Conservation (phyloP, 495 filamentous ascomycete genomes). For the Hypomontagnella submonticulosa region DNA sequence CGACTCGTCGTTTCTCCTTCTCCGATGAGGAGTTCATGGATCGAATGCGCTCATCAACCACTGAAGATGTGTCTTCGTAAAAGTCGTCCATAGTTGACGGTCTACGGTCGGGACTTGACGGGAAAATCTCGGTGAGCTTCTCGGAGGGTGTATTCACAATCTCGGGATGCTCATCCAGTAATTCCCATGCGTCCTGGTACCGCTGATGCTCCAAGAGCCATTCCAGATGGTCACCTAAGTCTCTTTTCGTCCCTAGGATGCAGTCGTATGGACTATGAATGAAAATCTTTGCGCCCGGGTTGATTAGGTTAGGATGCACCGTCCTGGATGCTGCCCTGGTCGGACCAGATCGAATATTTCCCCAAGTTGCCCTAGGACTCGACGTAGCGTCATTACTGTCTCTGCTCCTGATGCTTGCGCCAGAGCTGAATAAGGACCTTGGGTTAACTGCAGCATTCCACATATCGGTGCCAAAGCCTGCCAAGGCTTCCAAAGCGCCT, state of each 20-base stretch:
- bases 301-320: slow-evolving; percentile 60
- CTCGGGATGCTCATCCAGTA: slow-evolving; percentile 87
- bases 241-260: slow-evolving; percentile 84
- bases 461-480: slow-evolving; percentile 66
- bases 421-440: slow-evolving; percentile 83
- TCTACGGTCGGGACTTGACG: slow-evolving; percentile 59
- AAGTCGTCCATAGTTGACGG: slow-evolving; percentile 74
- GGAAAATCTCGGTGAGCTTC: slow-evolving; percentile 47
- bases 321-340: slow-evolving; percentile 28
- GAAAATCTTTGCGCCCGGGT: slow-evolving; percentile 88
- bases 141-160: slow-evolving; percentile 60
- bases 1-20: slow-evolving; percentile 90
- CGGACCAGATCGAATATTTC: slow-evolving; percentile 40
- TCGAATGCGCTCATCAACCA: slow-evolving; percentile 62
- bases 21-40: slow-evolving; percentile 70
- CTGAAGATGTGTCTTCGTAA: slow-evolving; percentile 78
- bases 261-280: slow-evolving; percentile 97
- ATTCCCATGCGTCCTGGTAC: slow-evolving; percentile 87
- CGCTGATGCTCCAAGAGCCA: slow-evolving; percentile 84
- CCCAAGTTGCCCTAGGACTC: slow-evolving; percentile 43
- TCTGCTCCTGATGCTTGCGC: slow-evolving; percentile 81
- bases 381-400: slow-evolving; percentile 65
- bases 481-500: slow-evolving; percentile 73
- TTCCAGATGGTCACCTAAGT: slow-evolving; percentile 81
- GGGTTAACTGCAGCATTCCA: slow-evolving; percentile 89